Base-by-base conservation (phyloP, 1,139 yeast species). In the Eremothecium cymbalariae region DNA sequence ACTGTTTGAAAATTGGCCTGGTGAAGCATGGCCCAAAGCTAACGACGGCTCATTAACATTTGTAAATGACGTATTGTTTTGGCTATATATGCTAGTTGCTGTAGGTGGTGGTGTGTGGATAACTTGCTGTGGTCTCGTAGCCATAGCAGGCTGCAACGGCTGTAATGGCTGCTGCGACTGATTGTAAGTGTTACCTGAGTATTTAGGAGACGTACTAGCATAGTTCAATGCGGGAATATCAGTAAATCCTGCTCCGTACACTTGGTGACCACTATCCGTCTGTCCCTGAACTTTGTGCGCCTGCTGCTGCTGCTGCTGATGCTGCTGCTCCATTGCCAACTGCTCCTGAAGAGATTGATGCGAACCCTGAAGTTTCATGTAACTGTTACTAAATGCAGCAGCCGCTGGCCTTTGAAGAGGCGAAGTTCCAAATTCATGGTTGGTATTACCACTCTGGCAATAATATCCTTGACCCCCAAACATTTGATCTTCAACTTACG, bases 301-400 rank as follows among this genome's bases (percentile, higher is more conserved):
- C 18, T 25, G 25, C 26, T 26, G 35, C 14, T 26, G 32, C 13
- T 32, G 36, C 31, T 32, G 34, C 25, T 25, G 29, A 8, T 17
- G 46, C 25, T 39, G 47, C 20, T 48, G 50, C 16, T 46, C 47
- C 18, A 46, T 45, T 17, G 42, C 40, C 11, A 51, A 32, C 26
- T 55, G 60, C 13, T 57, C 63, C 32, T 60, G 62, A 13, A 61
- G 40, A 2, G 65, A 61, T 25, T 55, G 64, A 13, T 60, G 63
- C 1, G 65, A 62, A 17, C 55, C 56, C 37, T 61, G 65, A 31
- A 49, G 56, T 31, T 52, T 54, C 56, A 59, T 48, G 35, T 61
- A 61, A 31, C 53, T 58, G 5, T 51, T 37, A 32, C 61, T 55
- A 34, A 61, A 60, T 34, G 47, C 55, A 8, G 49, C 47, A 20